Evolutionary conservation across 1,139 yeast genomes (phyloP).

Genomic region (Yamadazyma sp.): DNA sequence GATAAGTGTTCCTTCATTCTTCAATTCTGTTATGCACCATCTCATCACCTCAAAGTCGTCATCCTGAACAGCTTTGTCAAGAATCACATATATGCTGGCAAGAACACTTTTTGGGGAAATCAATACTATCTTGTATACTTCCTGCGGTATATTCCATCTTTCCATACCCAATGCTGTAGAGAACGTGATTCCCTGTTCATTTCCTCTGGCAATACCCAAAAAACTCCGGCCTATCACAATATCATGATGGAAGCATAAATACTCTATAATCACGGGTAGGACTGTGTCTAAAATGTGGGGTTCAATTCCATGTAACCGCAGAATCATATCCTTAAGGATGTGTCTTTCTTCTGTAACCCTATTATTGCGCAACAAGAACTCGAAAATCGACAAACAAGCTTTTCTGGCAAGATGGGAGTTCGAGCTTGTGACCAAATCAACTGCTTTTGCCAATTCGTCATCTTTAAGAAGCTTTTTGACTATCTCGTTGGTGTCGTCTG

Average conservation of each 20-base stretch:
- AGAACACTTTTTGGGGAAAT: constrained; percentile 6
- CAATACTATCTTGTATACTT: background rate
- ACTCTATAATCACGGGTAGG: background rate
- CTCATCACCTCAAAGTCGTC: constrained; percentile 22
- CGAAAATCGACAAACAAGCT: constrained; percentile 21
- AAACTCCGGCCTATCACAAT: constrained; percentile 1
- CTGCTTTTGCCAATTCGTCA: constrained; percentile 22
- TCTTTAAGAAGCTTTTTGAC: constrained; percentile 27
- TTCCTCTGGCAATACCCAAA: background rate
- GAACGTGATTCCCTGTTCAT: background rate
- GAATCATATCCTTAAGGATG: background rate
- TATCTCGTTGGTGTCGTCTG: constrained; percentile 28
- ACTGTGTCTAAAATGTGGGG: background rate
- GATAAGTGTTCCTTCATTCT: constrained; percentile 28
- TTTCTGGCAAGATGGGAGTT: constrained; percentile 23
- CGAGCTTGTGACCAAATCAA: constrained; percentile 21
- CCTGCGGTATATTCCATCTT: background rate
- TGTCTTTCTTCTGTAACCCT: background rate
- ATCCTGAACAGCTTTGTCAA: constrained; percentile 23
- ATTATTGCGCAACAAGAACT: constrained; percentile 6
- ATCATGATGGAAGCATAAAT: background rate
- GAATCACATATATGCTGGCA: constrained; percentile 9
- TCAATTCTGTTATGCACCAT: constrained; percentile 38
- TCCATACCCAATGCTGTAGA: background rate
- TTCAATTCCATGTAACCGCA: background rate